Percentiles rank a stretch among this genome's conserved stretches.
Conservation (phyloP, 2,329 filamentous ascomycete genomes). For the Aspergillus sp. region DNA sequence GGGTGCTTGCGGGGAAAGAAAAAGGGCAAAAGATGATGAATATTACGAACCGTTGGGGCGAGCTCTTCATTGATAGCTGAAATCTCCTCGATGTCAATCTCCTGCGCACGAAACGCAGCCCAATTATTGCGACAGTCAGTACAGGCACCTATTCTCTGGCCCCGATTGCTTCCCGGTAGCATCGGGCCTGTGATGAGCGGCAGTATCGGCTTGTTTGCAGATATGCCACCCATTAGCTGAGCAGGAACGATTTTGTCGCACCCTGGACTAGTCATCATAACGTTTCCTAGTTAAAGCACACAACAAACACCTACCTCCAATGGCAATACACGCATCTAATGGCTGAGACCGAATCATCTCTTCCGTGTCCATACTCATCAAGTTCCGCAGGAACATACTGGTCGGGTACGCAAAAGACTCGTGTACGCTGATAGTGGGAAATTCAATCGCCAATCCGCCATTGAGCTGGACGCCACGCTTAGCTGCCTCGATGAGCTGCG, state of each 20-base stretch:
- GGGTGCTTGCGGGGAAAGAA: background rate
- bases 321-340: constrained; percentile 58
- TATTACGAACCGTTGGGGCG: constrained; percentile 54
- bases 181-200: constrained; percentile 65
- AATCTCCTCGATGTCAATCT: constrained; percentile 65
- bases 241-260: constrained; percentile 69
- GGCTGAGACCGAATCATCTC: constrained; percentile 69
- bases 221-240: constrained; percentile 67
- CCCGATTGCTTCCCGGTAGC: constrained; percentile 62
- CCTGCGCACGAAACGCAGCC: constrained; percentile 58
- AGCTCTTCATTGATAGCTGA: constrained; percentile 62
- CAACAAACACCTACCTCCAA: constrained; percentile 51
- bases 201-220: constrained; percentile 62
- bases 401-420: constrained; percentile 63
- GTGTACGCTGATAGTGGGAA: constrained; percentile 64
- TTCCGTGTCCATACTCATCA: constrained; percentile 75
- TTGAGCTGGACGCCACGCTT: constrained; percentile 60
- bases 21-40: no score
- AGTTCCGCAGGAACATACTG: constrained; percentile 65
- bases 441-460: constrained; percentile 62
- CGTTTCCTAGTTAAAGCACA: background rate
- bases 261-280: constrained; percentile 34
- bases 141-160: constrained; percentile 60
- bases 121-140: constrained; percentile 69
- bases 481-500: constrained; percentile 61